Conservation (phyloP, 2,329 filamentous ascomycete species). For the Aphanocladium album region DNA sequence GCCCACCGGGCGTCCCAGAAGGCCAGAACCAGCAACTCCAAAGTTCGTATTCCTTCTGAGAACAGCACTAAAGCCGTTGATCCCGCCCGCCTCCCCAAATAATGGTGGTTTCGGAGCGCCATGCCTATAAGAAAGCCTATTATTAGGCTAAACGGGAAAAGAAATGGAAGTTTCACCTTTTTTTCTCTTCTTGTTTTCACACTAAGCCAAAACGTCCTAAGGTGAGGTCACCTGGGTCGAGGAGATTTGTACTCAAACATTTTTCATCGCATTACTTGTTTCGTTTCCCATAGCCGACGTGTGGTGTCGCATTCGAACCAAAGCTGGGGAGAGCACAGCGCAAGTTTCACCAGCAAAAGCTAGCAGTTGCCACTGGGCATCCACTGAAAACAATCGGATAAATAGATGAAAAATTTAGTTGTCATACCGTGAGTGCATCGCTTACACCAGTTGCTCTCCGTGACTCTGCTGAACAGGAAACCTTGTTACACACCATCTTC, state of each 20-base stretch:
- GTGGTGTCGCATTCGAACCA: background rate
- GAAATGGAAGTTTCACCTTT: background rate
- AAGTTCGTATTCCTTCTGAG: background rate
- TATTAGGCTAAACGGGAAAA: background rate
- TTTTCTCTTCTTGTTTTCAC: background rate
- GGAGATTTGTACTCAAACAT: background rate
- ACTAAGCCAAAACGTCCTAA: background rate
- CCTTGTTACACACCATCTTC: background rate
- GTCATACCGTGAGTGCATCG: background rate
- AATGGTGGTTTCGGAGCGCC: background rate
- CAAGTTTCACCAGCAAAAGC: background rate
- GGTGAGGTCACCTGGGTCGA: background rate
- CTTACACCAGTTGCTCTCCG: background rate
- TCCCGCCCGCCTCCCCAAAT: background rate
- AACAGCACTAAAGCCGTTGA: background rate
- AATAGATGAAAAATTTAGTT: too few relatives aligned
- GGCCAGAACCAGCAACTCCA: background rate
- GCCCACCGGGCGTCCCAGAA: background rate
- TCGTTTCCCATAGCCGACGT: background rate
- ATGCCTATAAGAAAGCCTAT: background rate
- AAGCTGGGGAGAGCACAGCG: background rate
- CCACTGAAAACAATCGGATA: too few relatives aligned
- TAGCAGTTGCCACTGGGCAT: background rate
- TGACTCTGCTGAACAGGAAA: background rate
- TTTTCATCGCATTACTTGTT: background rate